These are phyloP conservation scores for Neocucurbitaria cava DNA, from an alignment of 2,329 filamentous ascomycete genomes.

Conservation along the genomic window DNA sequence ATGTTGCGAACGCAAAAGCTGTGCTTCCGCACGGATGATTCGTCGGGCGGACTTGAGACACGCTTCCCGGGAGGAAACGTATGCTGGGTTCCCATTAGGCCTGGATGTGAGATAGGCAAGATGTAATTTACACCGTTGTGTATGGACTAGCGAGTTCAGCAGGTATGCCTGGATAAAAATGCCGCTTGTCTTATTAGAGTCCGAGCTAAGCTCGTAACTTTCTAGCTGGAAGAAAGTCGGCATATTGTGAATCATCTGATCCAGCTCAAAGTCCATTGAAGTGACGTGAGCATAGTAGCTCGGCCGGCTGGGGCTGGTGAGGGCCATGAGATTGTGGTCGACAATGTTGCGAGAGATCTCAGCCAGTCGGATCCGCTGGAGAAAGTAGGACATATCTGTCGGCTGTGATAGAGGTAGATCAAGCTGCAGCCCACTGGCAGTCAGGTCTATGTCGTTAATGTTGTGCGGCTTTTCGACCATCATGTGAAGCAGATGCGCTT, in stretches of 20 bases:
- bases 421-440: slow-evolving; percentile 21
- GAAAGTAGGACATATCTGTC: slow-evolving; percentile 50
- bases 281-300: slow-evolving; percentile 29
- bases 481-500: slow-evolving; percentile 48
- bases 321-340: slow-evolving; percentile 28
- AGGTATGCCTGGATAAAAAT: slow-evolving; percentile 45
- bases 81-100: not conserved
- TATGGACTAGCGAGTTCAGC: slow-evolving; percentile 44
- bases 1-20: not conserved
- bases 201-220: not conserved
- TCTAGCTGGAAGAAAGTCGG: slow-evolving; percentile 44
- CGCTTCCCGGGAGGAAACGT: not conserved
- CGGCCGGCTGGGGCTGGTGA: not conserved
- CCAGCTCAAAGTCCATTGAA: slow-evolving; percentile 42
- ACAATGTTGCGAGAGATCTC: slow-evolving; percentile 48
- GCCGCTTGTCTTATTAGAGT: slow-evolving; percentile 2
- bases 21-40: not conserved
- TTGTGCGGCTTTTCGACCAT: slow-evolving; percentile 47
- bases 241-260: slow-evolving; percentile 33
- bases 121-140: slow-evolving; percentile 49
- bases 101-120: slow-evolving; percentile 27
- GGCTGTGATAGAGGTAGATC: slow-evolving; percentile 23
- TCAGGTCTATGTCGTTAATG: slow-evolving; percentile 44
- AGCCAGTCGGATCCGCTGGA: slow-evolving; percentile 45
- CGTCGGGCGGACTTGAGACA: not conserved